phyloP scores from a whole-genome alignment of 768 basidiomycete genomes.

The Tremella mesenterica region DNA sequence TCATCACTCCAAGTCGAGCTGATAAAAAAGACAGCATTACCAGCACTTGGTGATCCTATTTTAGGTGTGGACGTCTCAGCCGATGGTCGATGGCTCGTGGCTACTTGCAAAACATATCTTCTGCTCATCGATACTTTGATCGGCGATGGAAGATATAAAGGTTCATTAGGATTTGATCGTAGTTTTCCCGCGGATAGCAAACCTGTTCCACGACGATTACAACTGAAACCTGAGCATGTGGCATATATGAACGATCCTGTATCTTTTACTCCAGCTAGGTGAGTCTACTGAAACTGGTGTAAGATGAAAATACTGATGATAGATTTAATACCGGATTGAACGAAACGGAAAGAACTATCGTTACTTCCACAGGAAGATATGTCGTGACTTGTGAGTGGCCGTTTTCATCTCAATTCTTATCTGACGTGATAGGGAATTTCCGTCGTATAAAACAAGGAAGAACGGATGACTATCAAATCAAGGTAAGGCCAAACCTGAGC shows the following conservation, averaged over 20 bases:
- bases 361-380: conserved; percentile 84
- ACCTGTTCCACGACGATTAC: conserved; percentile 78
- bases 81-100: conserved; percentile 87
- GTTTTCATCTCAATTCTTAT: background rate
- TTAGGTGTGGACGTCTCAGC: conserved; percentile 88
- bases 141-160: conserved; percentile 76
- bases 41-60: conserved; percentile 90
- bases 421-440: conserved; percentile 59
- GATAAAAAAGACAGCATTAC: conserved; percentile 62
- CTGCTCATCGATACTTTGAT: conserved; percentile 91
- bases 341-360: conserved; percentile 85
- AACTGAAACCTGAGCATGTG: conserved; percentile 81
- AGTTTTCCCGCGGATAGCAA: conserved; percentile 92
- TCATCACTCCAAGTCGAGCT: background rate
- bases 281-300: conserved; percentile 8
- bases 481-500: conserved; percentile 47
- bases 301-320: background rate
- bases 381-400: conserved; percentile 66
- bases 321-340: conserved; percentile 90
- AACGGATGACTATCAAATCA: conserved; percentile 88
- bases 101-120: conserved; percentile 88
- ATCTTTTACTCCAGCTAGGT: conserved; percentile 90
- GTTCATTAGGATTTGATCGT: conserved; percentile 79
- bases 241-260: conserved; percentile 86
- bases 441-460: conserved; percentile 86